Percentiles rank a stretch among this genome's conserved stretches.
Evolutionary conservation across 2,329 filamentous ascomycete genomes (phyloP).

Genomic region (Phoma herbarum): DNA sequence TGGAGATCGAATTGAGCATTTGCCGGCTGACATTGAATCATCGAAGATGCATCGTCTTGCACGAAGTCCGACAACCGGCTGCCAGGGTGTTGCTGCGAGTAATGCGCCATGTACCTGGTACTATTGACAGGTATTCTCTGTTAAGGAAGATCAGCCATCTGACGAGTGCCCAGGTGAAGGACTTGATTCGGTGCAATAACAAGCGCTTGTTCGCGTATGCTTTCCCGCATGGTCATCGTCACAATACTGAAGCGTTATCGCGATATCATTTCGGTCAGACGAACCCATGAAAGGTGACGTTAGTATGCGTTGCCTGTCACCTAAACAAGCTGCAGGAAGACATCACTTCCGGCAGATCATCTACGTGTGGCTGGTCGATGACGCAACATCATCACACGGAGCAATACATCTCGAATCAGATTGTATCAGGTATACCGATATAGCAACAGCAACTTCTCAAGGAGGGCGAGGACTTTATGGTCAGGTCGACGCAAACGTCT

Average conservation of each 20-base stretch:
- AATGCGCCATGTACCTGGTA: conserved; percentile 2
- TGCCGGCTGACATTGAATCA: conserved; percentile 6
- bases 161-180: conserved; percentile 3
- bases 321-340: neutral
- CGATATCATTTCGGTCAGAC: neutral
- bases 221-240: neutral
- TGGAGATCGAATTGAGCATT: conserved; percentile 12
- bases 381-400: conserved; percentile 6
- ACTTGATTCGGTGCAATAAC: conserved; percentile 5
- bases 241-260: conserved; percentile 1
- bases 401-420: neutral
- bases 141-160: conserved; percentile 3
- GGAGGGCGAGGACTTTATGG: too few relatives aligned
- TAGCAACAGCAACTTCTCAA: neutral
- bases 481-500: neutral
- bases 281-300: conserved; percentile 5
- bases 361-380: conserved; percentile 3
- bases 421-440: neutral
- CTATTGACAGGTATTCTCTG: neutral
- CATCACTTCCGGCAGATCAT: conserved; percentile 6
- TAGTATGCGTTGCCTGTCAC: neutral
- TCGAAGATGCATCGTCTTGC: neutral
- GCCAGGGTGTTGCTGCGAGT: neutral
- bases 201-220: neutral
- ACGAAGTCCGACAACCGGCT: neutral